phyloP scores from a whole-genome alignment of 2,329 filamentous ascomycete genomes.

The Cladorrhinum sp. region DNA sequence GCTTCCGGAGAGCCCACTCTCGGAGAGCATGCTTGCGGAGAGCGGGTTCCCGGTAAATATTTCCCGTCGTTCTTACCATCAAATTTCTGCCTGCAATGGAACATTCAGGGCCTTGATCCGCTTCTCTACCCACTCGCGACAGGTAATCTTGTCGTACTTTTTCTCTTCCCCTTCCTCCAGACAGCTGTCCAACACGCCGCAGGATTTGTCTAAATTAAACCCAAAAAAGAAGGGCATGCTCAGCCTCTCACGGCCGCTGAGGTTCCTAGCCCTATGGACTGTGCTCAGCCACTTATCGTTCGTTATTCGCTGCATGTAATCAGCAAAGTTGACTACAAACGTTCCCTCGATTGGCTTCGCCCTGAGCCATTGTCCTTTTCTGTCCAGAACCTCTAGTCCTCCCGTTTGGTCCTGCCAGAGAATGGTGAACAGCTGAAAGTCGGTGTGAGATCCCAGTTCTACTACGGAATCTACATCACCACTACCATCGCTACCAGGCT shows the following conservation, averaged over 20 bases:
- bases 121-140: slow-evolving; percentile 38
- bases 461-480: no score
- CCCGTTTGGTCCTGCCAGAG: slow-evolving; percentile 44
- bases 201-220: slow-evolving; percentile 40
- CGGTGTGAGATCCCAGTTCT: slow-evolving; percentile 54
- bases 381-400: slow-evolving; percentile 44
- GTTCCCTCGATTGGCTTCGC: slow-evolving; percentile 40
- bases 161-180: slow-evolving; percentile 33
- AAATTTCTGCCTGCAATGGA: no score
- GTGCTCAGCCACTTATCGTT: slow-evolving; percentile 49
- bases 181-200: slow-evolving; percentile 39
- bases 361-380: slow-evolving; percentile 40
- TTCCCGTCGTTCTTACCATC: no score
- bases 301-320: slow-evolving; percentile 50
- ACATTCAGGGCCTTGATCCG: slow-evolving; percentile 36
- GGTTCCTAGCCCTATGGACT: slow-evolving; percentile 46
- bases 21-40: no score
- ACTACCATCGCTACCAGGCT: no score
- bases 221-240: slow-evolving; percentile 49
- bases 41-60: no score
- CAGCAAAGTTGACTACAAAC: slow-evolving; percentile 52
- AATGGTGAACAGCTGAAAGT: slow-evolving; percentile 51
- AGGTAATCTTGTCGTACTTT: slow-evolving; percentile 40
- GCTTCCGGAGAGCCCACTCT: no score
- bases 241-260: slow-evolving; percentile 38